Evolutionary conservation across 345 rosid genomes (phyloP).

Genomic region (Microcos paniculata): DNA sequence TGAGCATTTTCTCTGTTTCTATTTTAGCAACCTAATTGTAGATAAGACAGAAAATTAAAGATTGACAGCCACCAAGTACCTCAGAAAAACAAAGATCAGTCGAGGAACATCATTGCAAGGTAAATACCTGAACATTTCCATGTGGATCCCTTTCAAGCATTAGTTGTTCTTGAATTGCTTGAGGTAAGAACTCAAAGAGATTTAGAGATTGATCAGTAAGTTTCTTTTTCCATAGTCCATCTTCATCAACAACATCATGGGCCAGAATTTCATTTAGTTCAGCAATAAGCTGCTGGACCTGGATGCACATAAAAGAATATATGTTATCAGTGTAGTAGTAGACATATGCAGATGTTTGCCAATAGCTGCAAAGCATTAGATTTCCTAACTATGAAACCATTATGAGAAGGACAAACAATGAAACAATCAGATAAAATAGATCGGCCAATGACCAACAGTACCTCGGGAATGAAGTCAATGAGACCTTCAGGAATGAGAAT

Average conservation of each 20-base stretch:
- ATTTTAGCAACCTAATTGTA: conserved; percentile 80
- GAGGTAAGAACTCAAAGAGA: conserved; percentile 85
- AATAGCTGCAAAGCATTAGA: neutral
- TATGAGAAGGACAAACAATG: neutral
- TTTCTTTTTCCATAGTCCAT: conserved; percentile 79
- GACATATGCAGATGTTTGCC: neutral
- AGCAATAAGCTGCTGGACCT: conserved; percentile 92
- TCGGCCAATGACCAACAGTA: conserved; percentile 18
- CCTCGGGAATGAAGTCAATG: conserved; percentile 99
- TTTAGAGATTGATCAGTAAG: conserved; percentile 56
- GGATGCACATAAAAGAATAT: conserved; percentile 14
- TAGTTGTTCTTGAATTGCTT: conserved; percentile 85
- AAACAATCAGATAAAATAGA: neutral
- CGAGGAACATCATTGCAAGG: neutral
- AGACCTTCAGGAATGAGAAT: conserved; percentile 97
- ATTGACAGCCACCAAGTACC: neutral
- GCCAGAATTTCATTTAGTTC: conserved; percentile 94
- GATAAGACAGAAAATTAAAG: conserved; percentile 1
- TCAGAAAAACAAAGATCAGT: conserved; percentile 6
- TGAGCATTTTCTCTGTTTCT: conserved; percentile 97
- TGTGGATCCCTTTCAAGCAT: conserved; percentile 99
- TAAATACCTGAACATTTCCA: conserved; percentile 94
- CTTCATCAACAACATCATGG: conserved; percentile 68
- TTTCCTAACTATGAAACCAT: neutral
- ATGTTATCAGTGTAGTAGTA: neutral